A percentile compares a stretch with the other conserved stretches of the same genome.
Evolutionary conservation across 805 yeast genomes (phyloP).

Genomic region (Kodamaea kaohsiungensis): DNA sequence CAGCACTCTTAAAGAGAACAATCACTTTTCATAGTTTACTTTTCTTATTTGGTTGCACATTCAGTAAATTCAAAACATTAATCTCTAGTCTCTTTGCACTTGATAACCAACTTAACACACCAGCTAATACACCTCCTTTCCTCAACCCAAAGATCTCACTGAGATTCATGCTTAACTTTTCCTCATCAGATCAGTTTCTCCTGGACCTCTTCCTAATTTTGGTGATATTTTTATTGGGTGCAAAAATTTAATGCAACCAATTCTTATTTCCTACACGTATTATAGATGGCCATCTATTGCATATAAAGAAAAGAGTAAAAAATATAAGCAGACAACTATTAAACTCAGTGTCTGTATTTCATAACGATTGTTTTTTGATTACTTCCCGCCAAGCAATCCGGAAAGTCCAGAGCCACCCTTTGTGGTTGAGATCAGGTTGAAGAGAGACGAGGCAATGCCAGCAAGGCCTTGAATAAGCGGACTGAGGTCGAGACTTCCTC

Average conservation of each 20-base stretch:
- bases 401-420: neutral
- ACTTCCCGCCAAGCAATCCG: neutral
- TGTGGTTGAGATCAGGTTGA: neutral
- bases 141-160: too few relatives aligned
- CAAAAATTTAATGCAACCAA: neutral
- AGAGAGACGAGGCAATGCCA: neutral
- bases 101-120: too few relatives aligned
- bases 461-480: neutral
- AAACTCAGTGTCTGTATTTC: neutral
- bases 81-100: too few relatives aligned
- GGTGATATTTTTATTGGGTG: neutral
- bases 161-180: too few relatives aligned
- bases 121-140: too few relatives aligned
- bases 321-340: neutral
- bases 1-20: too few relatives aligned
- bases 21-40: too few relatives aligned
- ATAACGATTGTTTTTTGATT: neutral
- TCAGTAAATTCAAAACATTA: too few relatives aligned
- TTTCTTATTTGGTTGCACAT: too few relatives aligned
- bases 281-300: neutral
- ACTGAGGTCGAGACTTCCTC: neutral
- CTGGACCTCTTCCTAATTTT: too few relatives aligned
- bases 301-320: neutral
- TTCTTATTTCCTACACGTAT: neutral
- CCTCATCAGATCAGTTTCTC: too few relatives aligned